These are phyloP conservation scores for Leishmania mexicana DNA, from an alignment of 208 protist genomes.

Conservation along the genomic window DNA sequence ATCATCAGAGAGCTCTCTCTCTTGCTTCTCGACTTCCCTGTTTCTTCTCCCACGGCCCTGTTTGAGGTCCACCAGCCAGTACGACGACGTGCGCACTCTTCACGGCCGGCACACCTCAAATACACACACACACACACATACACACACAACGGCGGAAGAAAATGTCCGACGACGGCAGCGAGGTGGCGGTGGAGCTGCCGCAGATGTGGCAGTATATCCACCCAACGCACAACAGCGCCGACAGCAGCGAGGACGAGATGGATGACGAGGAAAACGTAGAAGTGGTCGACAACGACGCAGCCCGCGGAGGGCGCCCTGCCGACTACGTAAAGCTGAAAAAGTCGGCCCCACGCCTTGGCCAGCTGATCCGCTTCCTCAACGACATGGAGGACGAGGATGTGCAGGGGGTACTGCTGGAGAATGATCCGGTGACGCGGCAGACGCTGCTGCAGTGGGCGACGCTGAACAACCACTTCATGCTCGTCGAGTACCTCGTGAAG, in stretches of 20 bases:
- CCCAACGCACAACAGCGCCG: conserved; percentile 44
- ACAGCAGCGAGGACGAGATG: conserved; percentile 44
- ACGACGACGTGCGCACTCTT: not conserved
- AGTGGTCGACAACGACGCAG: conserved; percentile 11
- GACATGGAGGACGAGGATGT: conserved; percentile 86
- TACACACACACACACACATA: conserved; percentile 5
- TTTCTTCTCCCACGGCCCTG: not conserved
- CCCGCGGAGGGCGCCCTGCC: conserved; percentile 24
- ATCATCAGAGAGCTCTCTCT: not conserved
- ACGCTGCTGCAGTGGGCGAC: conserved; percentile 89
- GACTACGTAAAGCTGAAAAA: conserved; percentile 72
- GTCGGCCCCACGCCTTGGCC: conserved; percentile 66
- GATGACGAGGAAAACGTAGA: conserved; percentile 47
- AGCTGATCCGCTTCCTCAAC: conserved; percentile 81
- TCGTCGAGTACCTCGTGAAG: conserved; percentile 90
- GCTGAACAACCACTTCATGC: conserved; percentile 80
- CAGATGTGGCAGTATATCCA: conserved; percentile 85
- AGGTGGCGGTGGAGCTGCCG: conserved; percentile 60
- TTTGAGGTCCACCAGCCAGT: not conserved
- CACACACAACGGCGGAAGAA: conserved; percentile 1
- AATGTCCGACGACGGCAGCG: conserved; percentile 67
- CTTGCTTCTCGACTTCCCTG: not conserved
- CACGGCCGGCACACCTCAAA: not conserved
- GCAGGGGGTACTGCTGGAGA: conserved; percentile 64
- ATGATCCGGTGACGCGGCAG: conserved; percentile 86